Evolutionary conservation across 2,329 filamentous ascomycete genomes (phyloP), one percentile per base, ranked within the genome.

Genomic region (Penicillium sp.): DNA sequence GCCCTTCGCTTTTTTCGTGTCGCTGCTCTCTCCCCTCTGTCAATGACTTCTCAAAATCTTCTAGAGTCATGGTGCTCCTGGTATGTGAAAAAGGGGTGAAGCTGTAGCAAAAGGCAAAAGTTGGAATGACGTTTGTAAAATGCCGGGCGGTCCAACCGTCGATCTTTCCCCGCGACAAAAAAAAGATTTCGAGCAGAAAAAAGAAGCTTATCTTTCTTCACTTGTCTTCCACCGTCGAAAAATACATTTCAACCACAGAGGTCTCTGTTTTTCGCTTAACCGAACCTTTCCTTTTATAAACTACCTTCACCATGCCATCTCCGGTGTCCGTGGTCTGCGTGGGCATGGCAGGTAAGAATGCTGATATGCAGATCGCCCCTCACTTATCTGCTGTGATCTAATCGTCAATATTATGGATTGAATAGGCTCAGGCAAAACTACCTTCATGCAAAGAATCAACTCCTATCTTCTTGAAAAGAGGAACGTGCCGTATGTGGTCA

Each of bases 361-460:
- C 31, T 35, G 31, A 34, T 46, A 24, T 34, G 45, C n/a, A 14
- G 11, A 13, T 47, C 44, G 32, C 44, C 48, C 55, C 39, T 53
- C 44, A 35, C 13, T 22, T 50, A 50, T 47, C 49, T 31, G 18
- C 53, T 46, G 10, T 31, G 11, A 24, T 45, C 47, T 47, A 18
- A 46, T 35, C 40, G 50, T 49, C 55, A 29, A 61, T 32, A 49
- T 49, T 46, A 32, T 45, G 31, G 37, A 31, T 29, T 46, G 9
- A 55, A 38, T 64, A 89, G 88, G 94, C 67, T 96, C 92, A 16
- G 94, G 94, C 69, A 99, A 99, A 81, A 99, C 94, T n/a, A 99
- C 95, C 0, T 99, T 99, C 72, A 97, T 99, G 93, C 93, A 97
- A 73, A 87, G 94, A 69, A 94, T 99, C 69, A 97, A 97, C 74